Evolutionary conservation across 1,284 basidiomycete species (phyloP).

Genomic region (Trametes sp.): DNA sequence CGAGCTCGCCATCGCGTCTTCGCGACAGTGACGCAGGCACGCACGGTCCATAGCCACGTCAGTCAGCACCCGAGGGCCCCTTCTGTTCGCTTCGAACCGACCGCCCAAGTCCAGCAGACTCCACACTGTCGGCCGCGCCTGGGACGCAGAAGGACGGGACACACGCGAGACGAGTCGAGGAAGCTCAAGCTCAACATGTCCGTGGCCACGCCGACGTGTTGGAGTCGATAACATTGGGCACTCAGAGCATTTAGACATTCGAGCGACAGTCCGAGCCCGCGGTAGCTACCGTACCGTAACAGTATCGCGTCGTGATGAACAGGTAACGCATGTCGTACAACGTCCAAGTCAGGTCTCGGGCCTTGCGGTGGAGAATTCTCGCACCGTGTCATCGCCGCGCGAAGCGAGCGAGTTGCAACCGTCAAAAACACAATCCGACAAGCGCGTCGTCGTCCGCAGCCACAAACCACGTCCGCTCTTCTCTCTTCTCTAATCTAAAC

Average conservation of each 20-base stretch:
- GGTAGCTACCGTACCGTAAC: background rate
- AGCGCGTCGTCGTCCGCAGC: slow-evolving; percentile 16
- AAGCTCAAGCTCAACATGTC: too few relatives aligned
- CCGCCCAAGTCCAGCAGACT: background rate
- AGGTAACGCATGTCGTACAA: background rate
- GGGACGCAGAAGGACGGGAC: background rate
- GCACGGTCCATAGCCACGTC: background rate
- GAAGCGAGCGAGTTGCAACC: slow-evolving; percentile 1
- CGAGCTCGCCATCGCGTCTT: background rate
- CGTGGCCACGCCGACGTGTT: background rate
- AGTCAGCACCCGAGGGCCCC: background rate
- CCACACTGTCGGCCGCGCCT: background rate
- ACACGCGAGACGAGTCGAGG: background rate
- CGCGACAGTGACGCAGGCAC: background rate
- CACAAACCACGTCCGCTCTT: background rate
- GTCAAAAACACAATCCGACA: slow-evolving; percentile 10
- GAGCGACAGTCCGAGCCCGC: background rate
- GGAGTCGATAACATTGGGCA: background rate
- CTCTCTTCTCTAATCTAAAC: background rate
- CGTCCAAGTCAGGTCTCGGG: background rate
- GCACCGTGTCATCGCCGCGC: slow-evolving; percentile 4
- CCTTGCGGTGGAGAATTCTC: background rate
- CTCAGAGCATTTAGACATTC: background rate
- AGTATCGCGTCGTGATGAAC: background rate
- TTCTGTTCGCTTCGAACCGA: background rate